phyloP scores from a whole-genome alignment of 2,329 filamentous ascomycete genomes.

The Pseudogymnoascus sp. region DNA sequence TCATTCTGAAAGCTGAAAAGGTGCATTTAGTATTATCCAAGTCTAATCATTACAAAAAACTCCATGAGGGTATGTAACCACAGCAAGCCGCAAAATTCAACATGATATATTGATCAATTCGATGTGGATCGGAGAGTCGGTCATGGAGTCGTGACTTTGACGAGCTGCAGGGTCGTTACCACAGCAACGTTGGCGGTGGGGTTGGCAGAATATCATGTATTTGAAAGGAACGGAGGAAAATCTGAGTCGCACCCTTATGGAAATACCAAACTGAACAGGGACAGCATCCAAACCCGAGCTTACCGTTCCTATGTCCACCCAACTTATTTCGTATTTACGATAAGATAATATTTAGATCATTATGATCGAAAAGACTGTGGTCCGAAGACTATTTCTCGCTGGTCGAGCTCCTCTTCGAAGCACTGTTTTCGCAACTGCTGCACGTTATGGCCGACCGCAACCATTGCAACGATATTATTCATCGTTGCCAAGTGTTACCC shows the following conservation, averaged over 20 bases:
- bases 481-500: constrained; percentile 32
- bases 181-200: constrained; percentile 6
- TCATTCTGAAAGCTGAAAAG: constrained; percentile 30
- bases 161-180: constrained; percentile 6
- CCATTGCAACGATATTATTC: constrained; percentile 25
- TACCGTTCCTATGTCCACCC: neutral
- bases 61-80: constrained; percentile 10
- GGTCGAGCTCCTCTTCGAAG: neutral
- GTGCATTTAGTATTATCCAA: constrained; percentile 20
- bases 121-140: neutral
- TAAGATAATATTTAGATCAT: constrained; percentile 1
- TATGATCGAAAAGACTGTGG: constrained; percentile 3
- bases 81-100: constrained; percentile 1
- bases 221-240: constrained; percentile 1
- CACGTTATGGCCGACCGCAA: neutral
- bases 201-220: neutral
- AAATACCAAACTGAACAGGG: neutral
- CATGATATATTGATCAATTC: constrained; percentile 6
- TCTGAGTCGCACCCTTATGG: neutral
- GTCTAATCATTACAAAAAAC: constrained; percentile 29
- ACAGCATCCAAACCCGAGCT: neutral
- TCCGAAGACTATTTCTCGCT: neutral
- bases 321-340: neutral
- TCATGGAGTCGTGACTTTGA: constrained; percentile 4
- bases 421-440: neutral